These are phyloP conservation scores for Boletus speciosus DNA, from an alignment of 768 basidiomycete species.

Conservation along the genomic window DNA sequence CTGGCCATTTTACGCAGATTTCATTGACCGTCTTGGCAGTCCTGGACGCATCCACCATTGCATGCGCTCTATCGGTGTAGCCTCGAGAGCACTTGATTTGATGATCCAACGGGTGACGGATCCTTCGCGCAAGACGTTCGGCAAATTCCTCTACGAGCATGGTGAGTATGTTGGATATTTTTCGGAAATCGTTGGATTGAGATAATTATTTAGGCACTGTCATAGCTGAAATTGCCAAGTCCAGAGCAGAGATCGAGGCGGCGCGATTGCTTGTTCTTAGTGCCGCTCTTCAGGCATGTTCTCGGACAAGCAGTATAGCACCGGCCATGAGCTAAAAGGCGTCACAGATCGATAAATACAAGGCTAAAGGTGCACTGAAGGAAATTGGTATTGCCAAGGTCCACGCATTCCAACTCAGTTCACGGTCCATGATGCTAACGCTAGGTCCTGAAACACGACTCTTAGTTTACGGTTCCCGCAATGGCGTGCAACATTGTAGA, in stretches of 20 bases:
- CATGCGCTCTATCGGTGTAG: conserved; percentile 94
- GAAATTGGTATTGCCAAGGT: conserved; percentile 99
- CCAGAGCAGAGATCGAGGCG: conserved; percentile 88
- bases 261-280: conserved; percentile 86
- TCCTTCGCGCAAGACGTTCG: conserved; percentile 87
- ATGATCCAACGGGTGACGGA: conserved; percentile 94
- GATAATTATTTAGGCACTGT: conserved; percentile 63
- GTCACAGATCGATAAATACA: conserved; percentile 77
- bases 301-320: neutral
- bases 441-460: neutral
- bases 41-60: conserved; percentile 97
- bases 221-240: conserved; percentile 85
- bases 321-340: conserved; percentile 1
- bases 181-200: neutral
- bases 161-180: conserved; percentile 43
- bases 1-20: neutral
- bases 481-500: conserved; percentile 90
- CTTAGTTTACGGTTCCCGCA: conserved; percentile 88
- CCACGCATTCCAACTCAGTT: conserved; percentile 6
- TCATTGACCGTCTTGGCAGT: conserved; percentile 35
- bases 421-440: neutral
- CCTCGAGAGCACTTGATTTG: conserved; percentile 78
- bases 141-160: conserved; percentile 87
- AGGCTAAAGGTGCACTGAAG: conserved; percentile 93
- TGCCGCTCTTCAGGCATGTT: conserved; percentile 75